Evolutionary conservation across 2,329 filamentous ascomycete species (phyloP), one percentile per base, ranked within the genome.

Genomic region (Colletotrichum eleusines): DNA sequence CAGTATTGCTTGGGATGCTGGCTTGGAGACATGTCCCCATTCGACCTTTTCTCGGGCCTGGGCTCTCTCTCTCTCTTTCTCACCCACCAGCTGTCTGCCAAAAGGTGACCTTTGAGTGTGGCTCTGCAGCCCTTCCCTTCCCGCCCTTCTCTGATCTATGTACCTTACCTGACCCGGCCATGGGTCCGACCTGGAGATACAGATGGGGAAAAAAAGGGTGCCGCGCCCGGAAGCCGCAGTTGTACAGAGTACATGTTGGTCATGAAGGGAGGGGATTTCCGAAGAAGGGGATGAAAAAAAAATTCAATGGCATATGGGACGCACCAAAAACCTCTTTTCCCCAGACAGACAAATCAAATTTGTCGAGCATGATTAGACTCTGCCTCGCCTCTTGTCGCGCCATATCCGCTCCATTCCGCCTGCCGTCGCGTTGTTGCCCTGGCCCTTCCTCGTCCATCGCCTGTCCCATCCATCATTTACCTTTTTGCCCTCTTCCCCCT

Each of bases 321-420:
- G 68, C 64, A 71, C 68, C 68, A 71, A 71, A 68, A 68, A 54
- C n/a, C n/a, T 63, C 66, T 62, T 68, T 42, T 68, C 26, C 64
- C 55, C 63, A 67, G 55, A 58, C 40, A 61, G 63, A 50, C 57
- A 63, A 68, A 59, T 63, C 64, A 71, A 68, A 67, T 42, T 71
- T 59, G 38, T 53, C 44, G 51, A 58, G 57, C 42, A 60, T 58
- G 53, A 26, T 48, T 68, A 63, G 51, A 63, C 68, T 63, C 57
- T 71, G 64, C 64, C 46, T 62, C 50, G 42, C 67, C 48, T 59
- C 65, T 58, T 48, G 48, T 33, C 55, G 6, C 40, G 14, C 50
- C 61, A 28, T 55, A 35, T 46, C 61, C 57, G n/a, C 31, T 53
- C 35, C 61, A 55, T 66, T 54, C 55, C 46, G 54, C n/a, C n/a